A percentile compares a stretch with the other conserved stretches of the same genome.
Conservation (phyloP, 2,329 filamentous ascomycete genomes). For the Xylariales sp. region DNA sequence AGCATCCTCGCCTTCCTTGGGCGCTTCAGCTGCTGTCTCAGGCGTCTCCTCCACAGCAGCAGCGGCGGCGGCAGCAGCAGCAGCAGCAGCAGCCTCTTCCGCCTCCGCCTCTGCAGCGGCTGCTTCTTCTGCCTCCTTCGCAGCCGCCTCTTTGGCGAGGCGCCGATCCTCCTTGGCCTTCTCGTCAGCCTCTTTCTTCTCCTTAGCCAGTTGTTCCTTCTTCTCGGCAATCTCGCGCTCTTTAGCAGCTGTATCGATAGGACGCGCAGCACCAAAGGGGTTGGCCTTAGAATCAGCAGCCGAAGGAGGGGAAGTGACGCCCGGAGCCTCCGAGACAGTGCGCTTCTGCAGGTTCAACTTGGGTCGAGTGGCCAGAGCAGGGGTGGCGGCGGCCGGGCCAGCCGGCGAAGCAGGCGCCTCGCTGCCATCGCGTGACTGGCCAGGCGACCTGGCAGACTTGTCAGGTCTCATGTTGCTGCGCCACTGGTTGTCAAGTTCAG, state of each 20-base stretch:
- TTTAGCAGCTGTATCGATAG: conserved; percentile 86
- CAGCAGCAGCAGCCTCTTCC: conserved; percentile 14
- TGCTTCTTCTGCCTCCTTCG: conserved; percentile 50
- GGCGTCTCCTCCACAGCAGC: conserved; percentile 19
- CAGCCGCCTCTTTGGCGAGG: conserved; percentile 60
- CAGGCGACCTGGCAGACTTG: conserved; percentile 7
- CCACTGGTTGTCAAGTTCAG: conserved; percentile 93
- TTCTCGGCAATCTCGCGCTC: conserved; percentile 92
- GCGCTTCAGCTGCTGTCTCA: conserved; percentile 14
- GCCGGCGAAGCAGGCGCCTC: conserved; percentile 72
- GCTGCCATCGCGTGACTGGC: conserved; percentile 33
- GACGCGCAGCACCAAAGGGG: conserved; percentile 88
- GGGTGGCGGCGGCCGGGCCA: conserved; percentile 38
- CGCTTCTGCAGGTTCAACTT: conserved; percentile 86
- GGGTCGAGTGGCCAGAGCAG: conserved; percentile 62
- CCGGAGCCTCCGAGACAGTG: conserved; percentile 72
- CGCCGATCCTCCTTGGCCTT: conserved; percentile 75
- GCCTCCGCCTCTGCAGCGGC: conserved; percentile 31
- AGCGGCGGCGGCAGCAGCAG: conserved; percentile 23
- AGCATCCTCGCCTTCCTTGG: conserved; percentile 19
- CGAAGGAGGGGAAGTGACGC: conserved; percentile 45
- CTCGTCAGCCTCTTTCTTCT: conserved; percentile 85
- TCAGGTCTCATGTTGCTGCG: conserved; percentile 89
- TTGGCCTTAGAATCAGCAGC: conserved; percentile 69
- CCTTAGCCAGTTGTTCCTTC: conserved; percentile 64